These are phyloP conservation scores for Sanghuangporus sanghuang DNA, from an alignment of 1,284 basidiomycete genomes.

Conservation along the genomic window DNA sequence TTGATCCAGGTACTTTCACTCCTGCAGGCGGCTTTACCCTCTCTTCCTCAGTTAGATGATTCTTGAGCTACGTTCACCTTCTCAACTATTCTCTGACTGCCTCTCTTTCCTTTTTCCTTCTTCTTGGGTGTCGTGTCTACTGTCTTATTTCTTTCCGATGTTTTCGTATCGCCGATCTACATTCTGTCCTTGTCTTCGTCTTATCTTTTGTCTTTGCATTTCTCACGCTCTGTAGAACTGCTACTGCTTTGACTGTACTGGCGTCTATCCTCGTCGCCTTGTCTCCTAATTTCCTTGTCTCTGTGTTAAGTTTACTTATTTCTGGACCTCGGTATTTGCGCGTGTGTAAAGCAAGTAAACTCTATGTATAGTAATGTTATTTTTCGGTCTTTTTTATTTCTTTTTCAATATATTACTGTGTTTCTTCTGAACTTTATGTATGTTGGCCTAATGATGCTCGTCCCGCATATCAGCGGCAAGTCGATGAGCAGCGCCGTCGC, in stretches of 20 bases:
- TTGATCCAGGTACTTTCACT: constrained; percentile 29
- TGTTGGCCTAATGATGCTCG: background rate
- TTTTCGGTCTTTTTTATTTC: background rate
- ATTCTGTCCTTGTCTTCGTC: background rate
- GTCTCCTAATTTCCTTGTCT: background rate
- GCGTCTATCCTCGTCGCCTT: background rate
- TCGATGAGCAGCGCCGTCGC: constrained; percentile 11
- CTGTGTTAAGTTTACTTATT: background rate
- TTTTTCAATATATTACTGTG: no score
- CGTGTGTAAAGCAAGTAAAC: constrained; percentile 2
- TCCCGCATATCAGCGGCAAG: no score
- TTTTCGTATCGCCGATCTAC: background rate
- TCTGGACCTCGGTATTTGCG: background rate
- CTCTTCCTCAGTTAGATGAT: constrained; percentile 5
- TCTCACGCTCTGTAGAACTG: constrained; percentile 1
- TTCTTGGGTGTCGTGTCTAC: background rate
- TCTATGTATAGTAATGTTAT: constrained; percentile 4
- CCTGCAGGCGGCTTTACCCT: constrained; percentile 10
- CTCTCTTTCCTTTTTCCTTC: background rate
- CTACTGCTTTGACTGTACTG: constrained; percentile 5
- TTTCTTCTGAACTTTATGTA: no score
- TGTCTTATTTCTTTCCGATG: background rate
- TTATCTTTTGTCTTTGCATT: background rate
- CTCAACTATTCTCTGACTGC: background rate
- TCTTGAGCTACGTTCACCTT: background rate